A percentile compares a stretch with the other conserved stretches of the same genome.
Evolutionary conservation across 2,329 filamentous ascomycete species (phyloP).

Genomic region (Fusarium miscanthi): DNA sequence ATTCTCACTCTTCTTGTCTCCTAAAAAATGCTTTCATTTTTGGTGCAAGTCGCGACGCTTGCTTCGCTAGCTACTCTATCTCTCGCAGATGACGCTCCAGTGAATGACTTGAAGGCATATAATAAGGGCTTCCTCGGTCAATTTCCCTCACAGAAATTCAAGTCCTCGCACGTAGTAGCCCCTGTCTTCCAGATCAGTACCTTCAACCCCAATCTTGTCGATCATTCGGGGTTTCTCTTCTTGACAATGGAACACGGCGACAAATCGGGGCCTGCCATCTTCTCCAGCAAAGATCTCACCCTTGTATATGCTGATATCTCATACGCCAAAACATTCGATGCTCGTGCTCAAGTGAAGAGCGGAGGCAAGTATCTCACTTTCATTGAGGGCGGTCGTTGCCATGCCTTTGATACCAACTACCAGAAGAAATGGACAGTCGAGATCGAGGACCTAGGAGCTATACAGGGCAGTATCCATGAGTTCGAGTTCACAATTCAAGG

Average conservation of each 20-base stretch:
- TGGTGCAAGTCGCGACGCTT: not conserved
- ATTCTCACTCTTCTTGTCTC: not conserved
- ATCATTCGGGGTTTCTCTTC: conserved; percentile 36
- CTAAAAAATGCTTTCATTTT: conserved; percentile 22
- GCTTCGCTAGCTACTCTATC: conserved; percentile 1
- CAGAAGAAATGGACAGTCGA: conserved; percentile 36
- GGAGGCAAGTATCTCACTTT: conserved; percentile 38
- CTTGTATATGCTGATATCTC: conserved; percentile 39
- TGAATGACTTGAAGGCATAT: conserved; percentile 28
- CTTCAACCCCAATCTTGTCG: conserved; percentile 30
- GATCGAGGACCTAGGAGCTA: conserved; percentile 21
- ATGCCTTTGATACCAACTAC: conserved; percentile 37
- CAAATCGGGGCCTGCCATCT: conserved; percentile 38
- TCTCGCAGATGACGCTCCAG: conserved; percentile 26
- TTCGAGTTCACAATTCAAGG: conserved; percentile 37
- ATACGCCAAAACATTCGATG: conserved; percentile 35
- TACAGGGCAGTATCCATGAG: conserved; percentile 38
- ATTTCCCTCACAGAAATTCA: conserved; percentile 37
- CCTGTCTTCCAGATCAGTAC: conserved; percentile 40
- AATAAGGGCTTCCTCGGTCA: conserved; percentile 31
- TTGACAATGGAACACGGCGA: conserved; percentile 27
- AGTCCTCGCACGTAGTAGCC: conserved; percentile 32
- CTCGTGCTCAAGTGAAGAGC: conserved; percentile 30
- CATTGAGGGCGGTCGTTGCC: conserved; percentile 36
- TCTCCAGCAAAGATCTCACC: conserved; percentile 40